phyloP scores from a whole-genome alignment of 345 rosid genomes.

The Dipteronia sinensis region DNA sequence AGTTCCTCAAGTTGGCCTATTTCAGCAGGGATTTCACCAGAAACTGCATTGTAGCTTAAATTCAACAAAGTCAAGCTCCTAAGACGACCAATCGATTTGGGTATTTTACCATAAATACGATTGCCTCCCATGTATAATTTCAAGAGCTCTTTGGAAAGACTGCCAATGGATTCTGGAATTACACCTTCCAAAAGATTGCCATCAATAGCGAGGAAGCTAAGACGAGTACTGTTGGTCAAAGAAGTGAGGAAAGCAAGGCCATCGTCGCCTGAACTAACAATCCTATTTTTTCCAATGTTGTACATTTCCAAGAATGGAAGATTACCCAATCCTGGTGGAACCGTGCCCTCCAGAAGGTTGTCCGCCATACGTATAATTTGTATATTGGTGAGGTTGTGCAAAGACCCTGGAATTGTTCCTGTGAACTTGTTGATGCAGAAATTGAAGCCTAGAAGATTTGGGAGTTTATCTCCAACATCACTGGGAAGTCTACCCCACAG shows the following conservation, averaged over 20 bases:
- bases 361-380: conserved; percentile 15
- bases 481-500: conserved; percentile 26
- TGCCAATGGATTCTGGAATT: conserved; percentile 34
- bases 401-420: conserved; percentile 25
- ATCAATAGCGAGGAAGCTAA: conserved; percentile 24
- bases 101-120: conserved; percentile 26
- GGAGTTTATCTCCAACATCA: conserved; percentile 29
- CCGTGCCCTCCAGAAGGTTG: conserved; percentile 28
- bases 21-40: conserved; percentile 48
- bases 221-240: conserved; percentile 30
- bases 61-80: conserved; percentile 39
- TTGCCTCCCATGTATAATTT: conserved; percentile 31
- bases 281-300: conserved; percentile 20
- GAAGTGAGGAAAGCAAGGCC: conserved; percentile 33
- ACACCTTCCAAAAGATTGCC: conserved; percentile 29
- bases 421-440: conserved; percentile 31
- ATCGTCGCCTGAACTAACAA: conserved; percentile 24
- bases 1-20: conserved; percentile 39
- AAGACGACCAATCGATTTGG: conserved; percentile 32
- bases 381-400: conserved; percentile 35
- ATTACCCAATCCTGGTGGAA: conserved; percentile 33
- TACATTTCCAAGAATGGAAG: conserved; percentile 26
- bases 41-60: conserved; percentile 41
- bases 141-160: conserved; percentile 25
- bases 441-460: conserved; percentile 29